Evolutionary conservation across 768 basidiomycete species (phyloP).

Genomic region (Suillus subaureus): DNA sequence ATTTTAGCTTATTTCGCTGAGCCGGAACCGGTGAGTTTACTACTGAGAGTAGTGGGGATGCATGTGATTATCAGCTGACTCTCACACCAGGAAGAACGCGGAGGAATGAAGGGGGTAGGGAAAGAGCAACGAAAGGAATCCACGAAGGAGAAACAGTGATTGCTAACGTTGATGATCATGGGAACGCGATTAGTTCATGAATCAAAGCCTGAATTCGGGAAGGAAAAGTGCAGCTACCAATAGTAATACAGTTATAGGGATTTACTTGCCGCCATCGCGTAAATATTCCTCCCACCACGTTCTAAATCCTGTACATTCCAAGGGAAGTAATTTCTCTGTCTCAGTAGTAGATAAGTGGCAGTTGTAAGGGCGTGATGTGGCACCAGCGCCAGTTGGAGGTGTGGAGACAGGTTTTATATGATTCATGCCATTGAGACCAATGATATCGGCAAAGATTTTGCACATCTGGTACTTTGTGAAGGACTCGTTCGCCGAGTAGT

Average conservation of each 20-base stretch:
- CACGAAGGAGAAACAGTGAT: not conserved
- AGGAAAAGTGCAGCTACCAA: not conserved
- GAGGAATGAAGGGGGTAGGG: not conserved
- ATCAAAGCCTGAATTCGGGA: not conserved
- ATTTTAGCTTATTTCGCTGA: conserved; percentile 22
- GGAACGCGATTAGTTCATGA: not conserved
- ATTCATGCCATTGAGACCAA: conserved; percentile 59
- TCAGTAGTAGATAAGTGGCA: conserved; percentile 77
- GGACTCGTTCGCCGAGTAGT: conserved; percentile 82
- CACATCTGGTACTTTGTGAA: conserved; percentile 96
- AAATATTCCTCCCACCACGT: conserved; percentile 79
- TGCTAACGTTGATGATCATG: too few relatives aligned
- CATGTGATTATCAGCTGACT: not conserved
- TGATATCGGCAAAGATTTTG: conserved; percentile 70
- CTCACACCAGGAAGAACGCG: not conserved
- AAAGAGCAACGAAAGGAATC: not conserved
- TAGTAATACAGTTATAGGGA: not conserved
- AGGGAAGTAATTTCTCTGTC: conserved; percentile 65
- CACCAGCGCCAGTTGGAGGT: conserved; percentile 62
- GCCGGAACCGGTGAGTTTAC: not conserved
- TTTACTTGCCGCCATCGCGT: conserved; percentile 20
- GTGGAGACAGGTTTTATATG: conserved; percentile 79
- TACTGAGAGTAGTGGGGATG: not conserved
- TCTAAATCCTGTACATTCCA: conserved; percentile 71
- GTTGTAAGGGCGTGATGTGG: conserved; percentile 77